Conservation (phyloP, 2,329 filamentous ascomycete species). For the Dothideomycetidae sp. region DNA sequence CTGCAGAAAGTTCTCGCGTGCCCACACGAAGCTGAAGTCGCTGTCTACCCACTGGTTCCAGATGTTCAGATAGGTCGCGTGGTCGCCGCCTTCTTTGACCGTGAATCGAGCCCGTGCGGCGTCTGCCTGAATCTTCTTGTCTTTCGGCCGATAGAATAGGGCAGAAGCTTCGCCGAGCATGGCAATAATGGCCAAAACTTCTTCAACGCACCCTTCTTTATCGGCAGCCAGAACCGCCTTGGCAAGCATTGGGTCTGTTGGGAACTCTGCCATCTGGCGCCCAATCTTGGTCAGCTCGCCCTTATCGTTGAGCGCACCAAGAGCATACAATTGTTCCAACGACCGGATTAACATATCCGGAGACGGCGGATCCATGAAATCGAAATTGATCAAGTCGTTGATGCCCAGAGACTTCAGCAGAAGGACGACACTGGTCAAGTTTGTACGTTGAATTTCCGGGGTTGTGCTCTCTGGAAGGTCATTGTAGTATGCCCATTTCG, state of each 20-base stretch:
- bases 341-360: conserved; percentile 80
- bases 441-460: conserved; percentile 84
- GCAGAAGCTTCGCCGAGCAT: conserved; percentile 83
- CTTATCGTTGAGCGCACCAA: conserved; percentile 76
- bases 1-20: conserved; percentile 85
- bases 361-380: conserved; percentile 89
- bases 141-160: conserved; percentile 87
- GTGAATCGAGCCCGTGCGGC: conserved; percentile 81
- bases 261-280: conserved; percentile 89
- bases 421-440: conserved; percentile 70
- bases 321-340: conserved; percentile 78
- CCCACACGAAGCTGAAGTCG: conserved; percentile 78
- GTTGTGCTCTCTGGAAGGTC: conserved; percentile 87
- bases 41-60: conserved; percentile 93
- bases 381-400: conserved; percentile 82
- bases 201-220: conserved; percentile 82
- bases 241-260: conserved; percentile 79
- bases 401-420: conserved; percentile 83
- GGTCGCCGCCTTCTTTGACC: conserved; percentile 79
- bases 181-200: conserved; percentile 82
- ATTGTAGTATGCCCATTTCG: conserved; percentile 74
- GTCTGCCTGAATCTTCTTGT: conserved; percentile 94
- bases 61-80: conserved; percentile 76
- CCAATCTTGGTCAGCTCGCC: conserved; percentile 84
- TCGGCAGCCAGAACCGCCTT: conserved; percentile 80